A percentile compares a stretch with the other conserved stretches of the same genome.
These are phyloP conservation scores for Alternaria solani DNA, from an alignment of 2,329 filamentous ascomycete species.

Conservation along the genomic window DNA sequence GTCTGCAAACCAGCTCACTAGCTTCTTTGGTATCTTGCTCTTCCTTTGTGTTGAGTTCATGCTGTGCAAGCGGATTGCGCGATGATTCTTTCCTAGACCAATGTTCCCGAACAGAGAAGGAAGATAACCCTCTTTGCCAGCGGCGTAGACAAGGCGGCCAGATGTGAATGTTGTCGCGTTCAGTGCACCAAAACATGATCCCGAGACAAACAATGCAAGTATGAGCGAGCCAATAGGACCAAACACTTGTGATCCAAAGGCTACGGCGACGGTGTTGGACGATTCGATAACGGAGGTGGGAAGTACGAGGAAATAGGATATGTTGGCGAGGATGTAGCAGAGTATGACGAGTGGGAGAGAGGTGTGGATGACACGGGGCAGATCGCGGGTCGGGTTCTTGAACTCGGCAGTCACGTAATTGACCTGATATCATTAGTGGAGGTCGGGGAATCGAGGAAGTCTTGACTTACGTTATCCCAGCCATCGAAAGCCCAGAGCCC, in stretches of 20 bases:
- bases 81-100: constrained; percentile 66
- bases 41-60: constrained; percentile 30
- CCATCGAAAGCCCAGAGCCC: constrained; percentile 98
- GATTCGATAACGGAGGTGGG: constrained; percentile 81
- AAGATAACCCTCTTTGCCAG: constrained; percentile 93
- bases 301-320: constrained; percentile 93
- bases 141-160: constrained; percentile 89
- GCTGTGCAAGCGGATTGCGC: constrained; percentile 46
- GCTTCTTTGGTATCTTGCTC: constrained; percentile 29
- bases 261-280: constrained; percentile 93
- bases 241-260: constrained; percentile 90
- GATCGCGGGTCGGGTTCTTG: constrained; percentile 85
- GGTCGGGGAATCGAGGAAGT: background rate
- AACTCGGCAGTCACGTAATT: constrained; percentile 99
- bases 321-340: constrained; percentile 87
- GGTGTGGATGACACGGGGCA: constrained; percentile 94
- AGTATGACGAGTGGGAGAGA: constrained; percentile 94
- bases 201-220: constrained; percentile 86
- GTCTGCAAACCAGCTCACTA: constrained; percentile 47
- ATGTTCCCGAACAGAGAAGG: constrained; percentile 84
- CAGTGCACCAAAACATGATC: constrained; percentile 91
- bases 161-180: constrained; percentile 96
- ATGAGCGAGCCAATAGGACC: constrained; percentile 82
- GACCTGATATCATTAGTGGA: constrained; percentile 64
- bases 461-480: constrained; percentile 88